These are phyloP conservation scores for Russula griseocarnosa DNA, from an alignment of 768 basidiomycete genomes.

Conservation along the genomic window DNA sequence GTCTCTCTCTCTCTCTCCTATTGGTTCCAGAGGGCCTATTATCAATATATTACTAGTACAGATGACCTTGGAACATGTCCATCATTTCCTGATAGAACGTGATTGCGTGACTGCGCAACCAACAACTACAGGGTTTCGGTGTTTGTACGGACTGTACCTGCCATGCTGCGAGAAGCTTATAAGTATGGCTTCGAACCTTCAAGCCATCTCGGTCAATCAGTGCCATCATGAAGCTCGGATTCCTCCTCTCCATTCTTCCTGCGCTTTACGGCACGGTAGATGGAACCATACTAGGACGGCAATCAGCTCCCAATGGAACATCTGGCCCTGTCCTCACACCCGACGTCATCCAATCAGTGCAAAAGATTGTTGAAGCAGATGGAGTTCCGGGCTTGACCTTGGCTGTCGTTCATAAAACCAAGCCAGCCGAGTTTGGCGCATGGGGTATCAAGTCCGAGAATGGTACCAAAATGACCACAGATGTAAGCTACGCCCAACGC, in stretches of 20 bases:
- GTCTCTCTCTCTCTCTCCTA: background rate
- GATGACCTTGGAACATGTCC: background rate
- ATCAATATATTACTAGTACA: background rate
- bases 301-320: background rate
- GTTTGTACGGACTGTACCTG: too few species aligned
- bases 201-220: background rate
- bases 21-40: background rate
- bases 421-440: constrained; percentile 8
- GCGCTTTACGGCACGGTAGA: background rate
- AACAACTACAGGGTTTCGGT: background rate
- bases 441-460: constrained; percentile 24
- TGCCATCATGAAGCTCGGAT: constrained; percentile 4
- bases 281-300: background rate
- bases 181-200: background rate
- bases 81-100: background rate
- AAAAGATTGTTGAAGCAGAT: background rate
- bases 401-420: constrained; percentile 15
- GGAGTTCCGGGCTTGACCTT: constrained; percentile 14
- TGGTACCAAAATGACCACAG: constrained; percentile 19
- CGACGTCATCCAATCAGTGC: constrained; percentile 1
- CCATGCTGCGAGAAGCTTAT: background rate
- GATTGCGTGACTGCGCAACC: background rate
- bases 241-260: constrained; percentile 1
- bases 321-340: constrained; percentile 16
- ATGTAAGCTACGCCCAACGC: background rate